phyloP scores from a whole-genome alignment of 208 protist species.

The Crithidia expoeki region DNA sequence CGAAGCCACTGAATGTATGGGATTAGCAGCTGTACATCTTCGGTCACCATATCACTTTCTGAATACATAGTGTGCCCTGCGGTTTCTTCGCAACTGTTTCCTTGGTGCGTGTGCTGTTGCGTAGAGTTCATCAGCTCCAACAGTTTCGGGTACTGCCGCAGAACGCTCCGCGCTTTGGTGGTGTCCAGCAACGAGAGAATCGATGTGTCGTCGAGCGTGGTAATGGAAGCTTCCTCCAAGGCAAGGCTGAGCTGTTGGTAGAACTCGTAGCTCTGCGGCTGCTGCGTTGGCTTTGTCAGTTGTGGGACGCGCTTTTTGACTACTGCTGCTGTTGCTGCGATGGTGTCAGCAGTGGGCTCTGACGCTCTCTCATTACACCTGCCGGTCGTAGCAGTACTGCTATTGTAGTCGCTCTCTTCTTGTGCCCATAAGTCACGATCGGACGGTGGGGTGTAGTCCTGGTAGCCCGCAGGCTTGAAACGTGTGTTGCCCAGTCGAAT shows the following conservation, averaged over 20 bases:
- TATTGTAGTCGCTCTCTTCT: not conserved
- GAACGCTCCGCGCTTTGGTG: conserved; percentile 27
- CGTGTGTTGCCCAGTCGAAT: conserved; percentile 82
- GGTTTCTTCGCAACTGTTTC: not conserved
- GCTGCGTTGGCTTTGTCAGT: not conserved
- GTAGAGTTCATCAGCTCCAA: conserved; percentile 8
- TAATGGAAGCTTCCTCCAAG: conserved; percentile 49
- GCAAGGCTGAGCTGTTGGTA: conserved; percentile 76
- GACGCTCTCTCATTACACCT: not conserved
- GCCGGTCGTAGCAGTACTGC: not conserved
- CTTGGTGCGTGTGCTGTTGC: not conserved
- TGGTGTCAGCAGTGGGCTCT: not conserved
- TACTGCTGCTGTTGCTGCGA: conserved; percentile 15
- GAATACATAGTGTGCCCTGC: too few species aligned
- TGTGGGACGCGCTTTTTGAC: not conserved
- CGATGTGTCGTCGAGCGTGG: conserved; percentile 34
- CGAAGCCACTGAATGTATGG: conserved; percentile 78
- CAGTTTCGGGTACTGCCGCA: conserved; percentile 39
- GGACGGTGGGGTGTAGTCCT: conserved; percentile 65
- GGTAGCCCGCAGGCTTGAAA: conserved; percentile 73
- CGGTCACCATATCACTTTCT: not conserved
- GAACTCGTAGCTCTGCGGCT: conserved; percentile 69
- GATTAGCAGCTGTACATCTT: conserved; percentile 23
- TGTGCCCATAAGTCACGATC: conserved; percentile 34
- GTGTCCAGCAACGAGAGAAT: conserved; percentile 34